These are phyloP conservation scores for Cornus kousa DNA, from an alignment of 148 eudicot species.

Conservation along the genomic window DNA sequence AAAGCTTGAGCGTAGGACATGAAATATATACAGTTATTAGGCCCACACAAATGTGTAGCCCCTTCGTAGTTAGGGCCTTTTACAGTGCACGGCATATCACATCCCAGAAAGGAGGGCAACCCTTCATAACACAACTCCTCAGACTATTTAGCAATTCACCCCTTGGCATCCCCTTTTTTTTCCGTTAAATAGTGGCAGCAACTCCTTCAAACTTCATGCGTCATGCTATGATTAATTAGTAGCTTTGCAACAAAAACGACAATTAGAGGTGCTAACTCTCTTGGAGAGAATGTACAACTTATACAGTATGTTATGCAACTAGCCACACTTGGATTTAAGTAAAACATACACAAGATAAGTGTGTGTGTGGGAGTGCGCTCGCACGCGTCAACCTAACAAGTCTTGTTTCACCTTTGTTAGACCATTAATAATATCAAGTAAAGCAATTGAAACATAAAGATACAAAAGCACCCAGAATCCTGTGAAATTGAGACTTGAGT, in stretches of 20 bases:
- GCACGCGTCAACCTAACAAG: neutral
- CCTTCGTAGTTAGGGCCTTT: neutral
- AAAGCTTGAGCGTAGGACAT: neutral
- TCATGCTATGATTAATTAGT: neutral
- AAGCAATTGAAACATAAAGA: neutral
- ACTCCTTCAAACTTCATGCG: neutral
- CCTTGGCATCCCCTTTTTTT: neutral
- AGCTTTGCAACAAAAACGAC: neutral
- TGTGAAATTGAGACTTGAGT: neutral
- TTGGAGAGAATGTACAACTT: neutral
- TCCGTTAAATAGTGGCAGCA: neutral
- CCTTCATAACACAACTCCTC: neutral
- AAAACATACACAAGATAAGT: neutral
- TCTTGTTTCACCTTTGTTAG: neutral
- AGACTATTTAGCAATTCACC: neutral
- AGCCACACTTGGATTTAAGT: neutral
- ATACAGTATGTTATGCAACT: neutral
- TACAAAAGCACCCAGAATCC: neutral
- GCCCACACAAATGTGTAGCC: neutral
- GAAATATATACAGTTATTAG: constrained; percentile 3
- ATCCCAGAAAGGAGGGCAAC: neutral
- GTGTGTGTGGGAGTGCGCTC: neutral
- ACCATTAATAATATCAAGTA: neutral
- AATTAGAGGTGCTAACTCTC: neutral
- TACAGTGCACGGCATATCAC: neutral